A percentile compares a stretch with the other conserved stretches of the same genome.
phyloP scores from a whole-genome alignment of 768 basidiomycete species.

The Xerocomellus chrysenteron region DNA sequence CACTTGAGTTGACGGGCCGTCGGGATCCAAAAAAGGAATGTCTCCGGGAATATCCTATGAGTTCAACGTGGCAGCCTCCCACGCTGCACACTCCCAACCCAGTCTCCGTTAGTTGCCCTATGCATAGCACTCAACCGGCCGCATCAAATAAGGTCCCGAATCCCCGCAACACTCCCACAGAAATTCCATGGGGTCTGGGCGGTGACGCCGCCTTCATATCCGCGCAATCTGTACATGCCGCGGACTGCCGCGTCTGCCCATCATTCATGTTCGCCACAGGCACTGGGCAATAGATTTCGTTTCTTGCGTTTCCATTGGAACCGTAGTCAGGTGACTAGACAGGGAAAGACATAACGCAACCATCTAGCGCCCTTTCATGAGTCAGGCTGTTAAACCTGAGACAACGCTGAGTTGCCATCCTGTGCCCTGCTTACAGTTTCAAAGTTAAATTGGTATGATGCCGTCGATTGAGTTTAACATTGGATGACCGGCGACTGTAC shows the following conservation, averaged over 20 bases:
- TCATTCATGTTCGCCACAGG: slow-evolving; percentile 30
- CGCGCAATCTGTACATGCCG: slow-evolving; percentile 27
- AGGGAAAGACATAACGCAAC: slow-evolving; percentile 3
- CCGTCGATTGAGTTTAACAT: background rate
- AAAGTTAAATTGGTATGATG: background rate
- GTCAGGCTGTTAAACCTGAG: background rate
- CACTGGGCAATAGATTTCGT: slow-evolving; percentile 25
- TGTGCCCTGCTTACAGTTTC: background rate
- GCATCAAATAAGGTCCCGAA: slow-evolving; percentile 5
- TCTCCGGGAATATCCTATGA: background rate
- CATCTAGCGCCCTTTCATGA: background rate
- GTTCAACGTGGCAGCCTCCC: background rate
- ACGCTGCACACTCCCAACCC: background rate
- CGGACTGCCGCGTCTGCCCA: slow-evolving; percentile 24
- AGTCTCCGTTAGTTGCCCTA: background rate
- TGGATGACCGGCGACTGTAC: background rate
- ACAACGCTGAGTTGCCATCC: background rate
- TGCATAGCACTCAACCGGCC: slow-evolving; percentile 8
- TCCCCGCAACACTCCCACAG: background rate
- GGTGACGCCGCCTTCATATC: slow-evolving; percentile 30
- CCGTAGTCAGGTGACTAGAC: slow-evolving; percentile 16
- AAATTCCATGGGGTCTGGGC: slow-evolving; percentile 4
- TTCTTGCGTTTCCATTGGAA: slow-evolving; percentile 26
- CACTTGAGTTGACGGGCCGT: background rate
- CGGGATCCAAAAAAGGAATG: slow-evolving; percentile 4